Evolutionary conservation across 768 basidiomycete genomes (phyloP).

Genomic region (Panaeolus cyanescens): DNA sequence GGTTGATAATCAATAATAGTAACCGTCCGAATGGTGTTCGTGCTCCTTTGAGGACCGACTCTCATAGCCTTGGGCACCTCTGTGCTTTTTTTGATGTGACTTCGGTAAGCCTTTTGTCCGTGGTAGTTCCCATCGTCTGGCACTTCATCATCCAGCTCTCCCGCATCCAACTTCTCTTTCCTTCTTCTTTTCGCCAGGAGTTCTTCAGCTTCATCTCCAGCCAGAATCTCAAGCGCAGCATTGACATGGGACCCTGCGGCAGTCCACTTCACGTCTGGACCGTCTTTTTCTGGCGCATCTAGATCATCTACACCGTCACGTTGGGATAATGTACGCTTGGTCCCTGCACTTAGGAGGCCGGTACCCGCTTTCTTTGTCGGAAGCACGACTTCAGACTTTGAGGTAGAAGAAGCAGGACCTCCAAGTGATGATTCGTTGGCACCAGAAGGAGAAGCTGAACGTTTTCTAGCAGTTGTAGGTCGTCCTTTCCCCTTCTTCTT

Average conservation of each 20-base stretch:
- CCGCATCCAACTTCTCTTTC: constrained; percentile 53
- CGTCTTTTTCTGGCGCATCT: constrained; percentile 57
- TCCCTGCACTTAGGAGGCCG: constrained; percentile 67
- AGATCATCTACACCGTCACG: constrained; percentile 58
- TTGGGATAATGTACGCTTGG: constrained; percentile 56
- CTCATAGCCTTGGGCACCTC: constrained; percentile 89
- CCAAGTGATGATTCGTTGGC: constrained; percentile 19
- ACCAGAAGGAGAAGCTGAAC: constrained; percentile 65
- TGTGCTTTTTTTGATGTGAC: constrained; percentile 78
- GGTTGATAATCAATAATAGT: constrained; percentile 98
- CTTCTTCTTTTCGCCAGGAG: constrained; percentile 69
- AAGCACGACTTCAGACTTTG: constrained; percentile 74
- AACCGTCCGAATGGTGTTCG: constrained; percentile 86
- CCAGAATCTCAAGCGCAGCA: constrained; percentile 72
- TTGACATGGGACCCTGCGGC: constrained; percentile 74
- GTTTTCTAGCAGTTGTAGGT: constrained; percentile 74
- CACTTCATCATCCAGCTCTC: constrained; percentile 57
- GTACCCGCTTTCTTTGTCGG: constrained; percentile 68
- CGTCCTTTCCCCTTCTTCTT: constrained; percentile 76
- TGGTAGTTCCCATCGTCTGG: constrained; percentile 87
- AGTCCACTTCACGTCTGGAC: constrained; percentile 78
- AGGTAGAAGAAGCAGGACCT: constrained; percentile 35
- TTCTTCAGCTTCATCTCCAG: constrained; percentile 82
- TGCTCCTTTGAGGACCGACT: constrained; percentile 76
- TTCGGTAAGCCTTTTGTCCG: constrained; percentile 81